Conservation (phyloP, 306 rosid species). For the Vigna nakashimae region DNA sequence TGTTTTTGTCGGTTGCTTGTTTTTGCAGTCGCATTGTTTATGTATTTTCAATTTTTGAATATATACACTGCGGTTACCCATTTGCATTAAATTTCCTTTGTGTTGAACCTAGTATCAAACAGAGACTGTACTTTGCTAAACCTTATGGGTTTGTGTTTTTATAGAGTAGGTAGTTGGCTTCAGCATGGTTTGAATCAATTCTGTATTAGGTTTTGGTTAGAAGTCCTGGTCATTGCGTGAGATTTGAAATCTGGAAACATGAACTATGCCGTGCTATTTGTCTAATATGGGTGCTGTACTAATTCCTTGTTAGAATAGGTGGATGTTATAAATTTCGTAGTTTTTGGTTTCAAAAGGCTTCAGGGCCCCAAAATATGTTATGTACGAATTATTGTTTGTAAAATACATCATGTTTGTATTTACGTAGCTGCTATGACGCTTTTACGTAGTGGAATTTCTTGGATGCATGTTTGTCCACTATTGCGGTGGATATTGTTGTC, state of each 20-base stretch:
- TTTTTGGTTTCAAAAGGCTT: conserved; percentile 2
- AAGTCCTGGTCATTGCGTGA: not conserved
- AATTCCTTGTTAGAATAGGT: not conserved
- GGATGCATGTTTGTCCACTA: not conserved
- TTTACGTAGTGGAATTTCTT: no score
- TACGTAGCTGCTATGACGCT: not conserved
- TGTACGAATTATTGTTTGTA: not conserved
- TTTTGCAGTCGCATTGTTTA: not conserved
- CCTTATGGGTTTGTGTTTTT: not conserved
- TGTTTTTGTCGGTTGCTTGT: not conserved
- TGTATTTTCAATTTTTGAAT: not conserved
- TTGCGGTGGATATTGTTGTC: no score
- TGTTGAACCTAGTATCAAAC: conserved; percentile 5
- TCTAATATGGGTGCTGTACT: not conserved
- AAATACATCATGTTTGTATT: not conserved
- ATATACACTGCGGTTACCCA: not conserved
- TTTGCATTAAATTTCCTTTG: not conserved
- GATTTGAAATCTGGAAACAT: conserved; percentile 5
- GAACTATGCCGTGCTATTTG: not conserved
- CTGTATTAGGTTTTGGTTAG: not conserved
- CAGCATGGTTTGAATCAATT: not conserved
- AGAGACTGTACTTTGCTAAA: not conserved
- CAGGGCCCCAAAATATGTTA: not conserved
- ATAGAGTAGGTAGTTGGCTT: not conserved
- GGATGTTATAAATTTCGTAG: not conserved